Evolutionary conservation across 139 green algal species (phyloP).

Genomic region (Diplosphaera chodatii): DNA sequence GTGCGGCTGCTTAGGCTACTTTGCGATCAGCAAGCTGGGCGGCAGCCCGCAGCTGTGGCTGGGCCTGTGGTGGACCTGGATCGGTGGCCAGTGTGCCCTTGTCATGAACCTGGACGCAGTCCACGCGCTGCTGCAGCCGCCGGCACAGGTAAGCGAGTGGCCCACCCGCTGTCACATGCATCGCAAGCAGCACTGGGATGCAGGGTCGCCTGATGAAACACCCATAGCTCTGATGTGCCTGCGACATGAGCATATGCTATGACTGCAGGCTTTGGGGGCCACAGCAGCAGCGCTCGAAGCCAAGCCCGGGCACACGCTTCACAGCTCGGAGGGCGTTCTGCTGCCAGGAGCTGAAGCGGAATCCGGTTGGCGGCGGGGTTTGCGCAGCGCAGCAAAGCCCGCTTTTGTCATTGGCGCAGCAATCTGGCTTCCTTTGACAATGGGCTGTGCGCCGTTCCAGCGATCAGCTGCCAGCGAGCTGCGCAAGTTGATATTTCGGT

Average conservation of each 20-base stretch:
- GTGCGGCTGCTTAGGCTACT: conserved; percentile 21
- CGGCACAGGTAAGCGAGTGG: too few relatives aligned
- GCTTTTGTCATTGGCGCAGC: neutral
- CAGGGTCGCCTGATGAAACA: too few relatives aligned
- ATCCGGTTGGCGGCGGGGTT: too few relatives aligned
- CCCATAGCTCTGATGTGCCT: too few relatives aligned
- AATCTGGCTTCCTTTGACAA: neutral
- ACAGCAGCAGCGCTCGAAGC: neutral
- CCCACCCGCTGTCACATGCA: too few relatives aligned
- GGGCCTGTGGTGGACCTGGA: conserved; percentile 26
- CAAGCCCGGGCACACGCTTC: too few relatives aligned
- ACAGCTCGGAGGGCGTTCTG: neutral
- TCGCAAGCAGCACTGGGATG: too few relatives aligned
- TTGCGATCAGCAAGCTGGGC: conserved; percentile 22
- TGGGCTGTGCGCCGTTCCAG: neutral
- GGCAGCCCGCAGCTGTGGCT: conserved; percentile 20
- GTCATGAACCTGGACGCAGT: neutral
- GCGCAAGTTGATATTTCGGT: neutral
- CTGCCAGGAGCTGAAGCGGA: neutral
- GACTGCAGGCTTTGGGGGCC: neutral
- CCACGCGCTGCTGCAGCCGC: neutral
- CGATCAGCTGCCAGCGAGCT: neutral
- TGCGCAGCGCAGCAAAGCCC: neutral
- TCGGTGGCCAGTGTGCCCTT: conserved; percentile 7
- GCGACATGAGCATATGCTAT: too few relatives aligned